phyloP scores from a whole-genome alignment of 306 rosid species.

The Prunus mongolica region DNA sequence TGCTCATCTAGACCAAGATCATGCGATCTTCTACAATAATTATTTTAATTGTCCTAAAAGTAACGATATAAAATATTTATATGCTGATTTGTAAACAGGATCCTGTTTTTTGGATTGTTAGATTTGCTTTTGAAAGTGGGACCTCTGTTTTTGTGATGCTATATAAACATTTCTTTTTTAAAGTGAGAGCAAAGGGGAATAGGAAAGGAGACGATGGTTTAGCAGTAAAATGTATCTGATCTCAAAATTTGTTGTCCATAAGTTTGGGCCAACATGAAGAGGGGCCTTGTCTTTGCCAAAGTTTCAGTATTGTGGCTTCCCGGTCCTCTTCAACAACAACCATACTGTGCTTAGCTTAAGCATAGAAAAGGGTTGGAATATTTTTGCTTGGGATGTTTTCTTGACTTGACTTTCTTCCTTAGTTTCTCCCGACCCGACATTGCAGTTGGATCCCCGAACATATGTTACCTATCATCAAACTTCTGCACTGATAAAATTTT shows the following conservation, averaged over 20 bases:
- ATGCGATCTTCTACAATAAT: background rate
- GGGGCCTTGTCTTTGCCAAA: background rate
- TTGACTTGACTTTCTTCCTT: background rate
- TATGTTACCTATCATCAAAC: background rate
- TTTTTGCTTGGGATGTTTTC: background rate
- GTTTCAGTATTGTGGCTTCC: slow-evolving; percentile 4
- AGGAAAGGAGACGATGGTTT: background rate
- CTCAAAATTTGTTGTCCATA: background rate
- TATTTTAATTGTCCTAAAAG: background rate
- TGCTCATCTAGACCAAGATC: background rate
- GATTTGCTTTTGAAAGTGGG: background rate
- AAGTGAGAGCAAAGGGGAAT: background rate
- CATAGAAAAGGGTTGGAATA: background rate
- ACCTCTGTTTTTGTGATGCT: background rate
- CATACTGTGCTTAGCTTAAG: background rate
- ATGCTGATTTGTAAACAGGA: background rate
- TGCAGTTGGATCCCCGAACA: background rate
- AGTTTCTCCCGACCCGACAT: background rate
- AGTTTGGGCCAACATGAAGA: background rate
- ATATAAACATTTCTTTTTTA: background rate
- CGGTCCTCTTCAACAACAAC: background rate
- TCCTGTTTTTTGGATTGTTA: background rate
- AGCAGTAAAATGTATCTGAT: background rate
- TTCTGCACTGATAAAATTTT: background rate
- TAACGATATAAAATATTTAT: background rate